A percentile compares a stretch with the other conserved stretches of the same genome.
These are phyloP conservation scores for Fusarium fracticaudum DNA, from an alignment of 2,329 filamentous ascomycete species.

Conservation along the genomic window DNA sequence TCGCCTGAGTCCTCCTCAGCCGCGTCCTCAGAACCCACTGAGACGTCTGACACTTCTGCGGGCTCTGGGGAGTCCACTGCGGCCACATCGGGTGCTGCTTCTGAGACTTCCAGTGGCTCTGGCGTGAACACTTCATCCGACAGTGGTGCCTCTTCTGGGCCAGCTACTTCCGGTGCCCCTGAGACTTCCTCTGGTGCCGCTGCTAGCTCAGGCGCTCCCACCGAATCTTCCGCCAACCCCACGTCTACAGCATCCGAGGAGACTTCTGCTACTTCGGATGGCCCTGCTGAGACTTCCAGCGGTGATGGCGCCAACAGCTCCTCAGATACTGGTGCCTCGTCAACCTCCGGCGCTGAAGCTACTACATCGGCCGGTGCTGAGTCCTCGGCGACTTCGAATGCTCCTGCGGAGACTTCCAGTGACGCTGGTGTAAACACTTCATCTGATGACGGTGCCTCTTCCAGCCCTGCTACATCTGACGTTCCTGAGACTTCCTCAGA, in stretches of 20 bases:
- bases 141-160: background rate
- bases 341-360: background rate
- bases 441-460: background rate
- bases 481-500: background rate
- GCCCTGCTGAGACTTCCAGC: background rate
- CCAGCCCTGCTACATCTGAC: background rate
- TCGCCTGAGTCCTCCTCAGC: background rate
- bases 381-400: background rate
- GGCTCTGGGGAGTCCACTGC: background rate
- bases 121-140: background rate
- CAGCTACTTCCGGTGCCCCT: background rate
- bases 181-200: background rate
- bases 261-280: background rate
- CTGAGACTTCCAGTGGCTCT: background rate
- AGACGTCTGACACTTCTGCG: fast-evolving
- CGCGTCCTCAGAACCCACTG: background rate
- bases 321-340: background rate
- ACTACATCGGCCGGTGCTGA: background rate
- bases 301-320: background rate
- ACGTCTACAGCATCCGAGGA: background rate
- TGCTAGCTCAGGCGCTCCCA: background rate
- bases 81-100: background rate
- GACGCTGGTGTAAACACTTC: background rate
- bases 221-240: background rate
- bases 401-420: background rate